These are phyloP conservation scores for Phascolomyces articulosus DNA, from an alignment of 371 early-diverging fungal genomes.

Conservation along the genomic window DNA sequence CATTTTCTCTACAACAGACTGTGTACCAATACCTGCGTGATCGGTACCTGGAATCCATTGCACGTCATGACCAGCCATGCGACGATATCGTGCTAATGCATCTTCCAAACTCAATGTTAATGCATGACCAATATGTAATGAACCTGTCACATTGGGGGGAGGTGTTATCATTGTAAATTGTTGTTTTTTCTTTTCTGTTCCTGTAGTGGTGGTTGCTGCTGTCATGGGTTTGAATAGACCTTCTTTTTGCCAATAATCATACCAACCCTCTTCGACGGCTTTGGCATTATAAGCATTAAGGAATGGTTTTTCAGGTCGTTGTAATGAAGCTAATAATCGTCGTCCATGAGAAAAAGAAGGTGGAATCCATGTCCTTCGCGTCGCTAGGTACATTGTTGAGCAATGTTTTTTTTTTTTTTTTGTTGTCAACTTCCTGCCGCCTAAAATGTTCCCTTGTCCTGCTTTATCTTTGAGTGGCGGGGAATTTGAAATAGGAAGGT, in stretches of 20 bases:
- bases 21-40: constrained; percentile 98
- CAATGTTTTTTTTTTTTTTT: background rate
- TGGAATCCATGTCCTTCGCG: background rate
- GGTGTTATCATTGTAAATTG: constrained; percentile 85
- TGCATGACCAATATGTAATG: constrained; percentile 95
- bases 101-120: constrained; percentile 92
- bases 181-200: constrained; percentile 3
- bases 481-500: too few relatives aligned
- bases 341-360: background rate
- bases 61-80: constrained; percentile 85
- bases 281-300: constrained; percentile 32
- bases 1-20: constrained; percentile 94
- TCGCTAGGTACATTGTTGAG: background rate
- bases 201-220: background rate
- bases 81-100: constrained; percentile 83
- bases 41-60: constrained; percentile 96
- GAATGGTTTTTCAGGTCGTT: constrained; percentile 35
- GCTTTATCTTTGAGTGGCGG: too few relatives aligned
- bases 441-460: background rate
- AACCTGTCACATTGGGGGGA: constrained; percentile 98
- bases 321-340: constrained; percentile 8
- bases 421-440: background rate
- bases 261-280: constrained; percentile 70
- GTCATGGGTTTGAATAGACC: constrained; percentile 38
- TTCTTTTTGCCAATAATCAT: constrained; percentile 71